Conservation (phyloP, 2,329 filamentous ascomycete species). For the Aspergillus texensis region DNA sequence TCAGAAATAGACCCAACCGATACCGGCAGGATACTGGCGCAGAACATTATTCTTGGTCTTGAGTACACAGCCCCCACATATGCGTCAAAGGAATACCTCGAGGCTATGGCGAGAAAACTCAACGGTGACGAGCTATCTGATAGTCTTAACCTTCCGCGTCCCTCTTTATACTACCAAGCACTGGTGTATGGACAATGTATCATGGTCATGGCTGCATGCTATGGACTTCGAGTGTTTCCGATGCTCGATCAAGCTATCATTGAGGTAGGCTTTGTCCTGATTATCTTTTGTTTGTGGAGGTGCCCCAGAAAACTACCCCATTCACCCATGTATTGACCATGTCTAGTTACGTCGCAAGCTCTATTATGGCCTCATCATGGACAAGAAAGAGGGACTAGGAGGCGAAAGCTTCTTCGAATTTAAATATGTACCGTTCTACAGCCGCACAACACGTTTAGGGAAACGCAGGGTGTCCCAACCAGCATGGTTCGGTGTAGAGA, state of each 20-base stretch:
- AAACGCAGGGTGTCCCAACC: slow-evolving; percentile 25
- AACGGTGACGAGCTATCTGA: slow-evolving; percentile 68
- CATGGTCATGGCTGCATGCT: slow-evolving; percentile 60
- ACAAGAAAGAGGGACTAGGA: slow-evolving; percentile 66
- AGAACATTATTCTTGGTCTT: slow-evolving; percentile 74
- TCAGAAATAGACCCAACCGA: slow-evolving; percentile 68
- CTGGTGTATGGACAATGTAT: slow-evolving; percentile 67
- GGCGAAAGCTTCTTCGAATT: slow-evolving; percentile 68
- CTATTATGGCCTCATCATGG: slow-evolving; percentile 64
- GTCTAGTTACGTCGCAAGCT: slow-evolving; percentile 48
- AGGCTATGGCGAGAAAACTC: slow-evolving; percentile 69
- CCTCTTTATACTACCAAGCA: slow-evolving; percentile 60
- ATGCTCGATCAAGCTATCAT: slow-evolving; percentile 57
- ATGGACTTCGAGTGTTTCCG: slow-evolving; percentile 51
- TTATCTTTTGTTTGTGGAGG: not conserved
- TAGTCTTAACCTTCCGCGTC: slow-evolving; percentile 60
- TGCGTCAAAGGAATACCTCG: slow-evolving; percentile 67
- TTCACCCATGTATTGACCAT: not conserved
- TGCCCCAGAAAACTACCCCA: not conserved
- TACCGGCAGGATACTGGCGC: slow-evolving; percentile 66
- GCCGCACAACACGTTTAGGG: slow-evolving; percentile 30
- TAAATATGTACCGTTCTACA: slow-evolving; percentile 55
- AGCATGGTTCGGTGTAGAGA: slow-evolving; percentile 29
- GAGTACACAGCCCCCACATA: slow-evolving; percentile 67
- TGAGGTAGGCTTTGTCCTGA: slow-evolving; percentile 35